phyloP scores from a whole-genome alignment of 2,329 filamentous ascomycete genomes.

The Chrysoporthe puriensis region DNA sequence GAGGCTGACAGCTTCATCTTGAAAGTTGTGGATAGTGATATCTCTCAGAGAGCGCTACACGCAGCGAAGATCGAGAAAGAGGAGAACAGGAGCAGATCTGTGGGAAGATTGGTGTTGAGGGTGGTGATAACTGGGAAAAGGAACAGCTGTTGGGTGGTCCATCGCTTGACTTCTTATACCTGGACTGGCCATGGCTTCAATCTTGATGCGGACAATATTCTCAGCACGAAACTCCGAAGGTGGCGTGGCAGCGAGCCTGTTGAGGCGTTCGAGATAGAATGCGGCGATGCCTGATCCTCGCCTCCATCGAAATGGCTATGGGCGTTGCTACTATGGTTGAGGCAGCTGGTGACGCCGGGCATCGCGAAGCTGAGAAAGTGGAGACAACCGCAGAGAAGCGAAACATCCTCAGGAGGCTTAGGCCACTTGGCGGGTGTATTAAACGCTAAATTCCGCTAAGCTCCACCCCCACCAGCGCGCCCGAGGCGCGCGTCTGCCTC shows the following conservation, averaged over 20 bases:
- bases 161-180: neutral
- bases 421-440: neutral
- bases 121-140: neutral
- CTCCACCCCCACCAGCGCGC: neutral
- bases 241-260: neutral
- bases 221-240: neutral
- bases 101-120: neutral
- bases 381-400: neutral
- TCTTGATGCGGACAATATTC: neutral
- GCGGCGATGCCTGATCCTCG: neutral
- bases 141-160: neutral
- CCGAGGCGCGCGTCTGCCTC: neutral
- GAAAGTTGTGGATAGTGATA: neutral
- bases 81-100: neutral
- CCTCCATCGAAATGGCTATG: neutral
- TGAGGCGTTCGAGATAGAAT: neutral
- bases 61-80: neutral
- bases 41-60: neutral
- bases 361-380: neutral
- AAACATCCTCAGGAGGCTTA: neutral
- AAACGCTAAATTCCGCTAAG: neutral
- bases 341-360: neutral
- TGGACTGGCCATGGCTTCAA: neutral
- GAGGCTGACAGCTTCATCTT: slow-evolving; percentile 16
- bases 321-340: neutral